Evolutionary conservation across 1,284 basidiomycete genomes (phyloP).

Genomic region (Cryptococcus neoformans): DNA sequence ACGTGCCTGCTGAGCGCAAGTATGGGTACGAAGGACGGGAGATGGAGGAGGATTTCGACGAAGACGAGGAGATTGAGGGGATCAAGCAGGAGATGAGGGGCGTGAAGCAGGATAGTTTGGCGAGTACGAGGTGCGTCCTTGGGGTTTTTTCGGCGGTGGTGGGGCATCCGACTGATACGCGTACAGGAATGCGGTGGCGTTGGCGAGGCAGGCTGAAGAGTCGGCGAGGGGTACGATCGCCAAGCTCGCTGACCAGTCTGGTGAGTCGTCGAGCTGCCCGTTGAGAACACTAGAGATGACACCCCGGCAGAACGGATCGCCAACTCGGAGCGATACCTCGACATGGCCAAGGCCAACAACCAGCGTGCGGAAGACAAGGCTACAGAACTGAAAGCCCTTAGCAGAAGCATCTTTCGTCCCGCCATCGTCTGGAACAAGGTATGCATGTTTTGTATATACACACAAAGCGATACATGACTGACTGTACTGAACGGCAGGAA

Average conservation of each 20-base stretch:
- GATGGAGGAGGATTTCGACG: constrained; percentile 62
- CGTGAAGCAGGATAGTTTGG: constrained; percentile 90
- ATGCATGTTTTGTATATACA: constrained; percentile 7
- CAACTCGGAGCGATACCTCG: constrained; percentile 93
- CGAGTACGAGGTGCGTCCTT: constrained; percentile 62
- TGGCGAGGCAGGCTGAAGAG: constrained; percentile 95
- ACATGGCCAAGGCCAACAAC: constrained; percentile 88
- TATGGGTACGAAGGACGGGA: constrained; percentile 48
- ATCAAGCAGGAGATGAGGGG: constrained; percentile 91
- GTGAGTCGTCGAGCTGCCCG: constrained; percentile 52
- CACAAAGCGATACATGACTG: neutral
- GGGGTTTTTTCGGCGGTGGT: neutral
- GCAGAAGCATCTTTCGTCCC: constrained; percentile 79
- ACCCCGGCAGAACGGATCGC: constrained; percentile 60
- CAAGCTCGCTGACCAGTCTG: constrained; percentile 92
- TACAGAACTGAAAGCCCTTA: constrained; percentile 85
- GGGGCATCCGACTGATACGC: neutral
- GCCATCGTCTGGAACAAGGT: constrained; percentile 83
- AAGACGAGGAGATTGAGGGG: constrained; percentile 93
- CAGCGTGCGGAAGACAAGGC: constrained; percentile 88
- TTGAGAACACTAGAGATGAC: neutral
- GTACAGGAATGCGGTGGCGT: constrained; percentile 74
- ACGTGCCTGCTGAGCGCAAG: constrained; percentile 43
- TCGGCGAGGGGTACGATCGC: constrained; percentile 82
- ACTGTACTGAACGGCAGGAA: constrained; percentile 51